phyloP scores from a whole-genome alignment of 1,284 basidiomycete genomes.

The Rhodotorula sp. region DNA sequence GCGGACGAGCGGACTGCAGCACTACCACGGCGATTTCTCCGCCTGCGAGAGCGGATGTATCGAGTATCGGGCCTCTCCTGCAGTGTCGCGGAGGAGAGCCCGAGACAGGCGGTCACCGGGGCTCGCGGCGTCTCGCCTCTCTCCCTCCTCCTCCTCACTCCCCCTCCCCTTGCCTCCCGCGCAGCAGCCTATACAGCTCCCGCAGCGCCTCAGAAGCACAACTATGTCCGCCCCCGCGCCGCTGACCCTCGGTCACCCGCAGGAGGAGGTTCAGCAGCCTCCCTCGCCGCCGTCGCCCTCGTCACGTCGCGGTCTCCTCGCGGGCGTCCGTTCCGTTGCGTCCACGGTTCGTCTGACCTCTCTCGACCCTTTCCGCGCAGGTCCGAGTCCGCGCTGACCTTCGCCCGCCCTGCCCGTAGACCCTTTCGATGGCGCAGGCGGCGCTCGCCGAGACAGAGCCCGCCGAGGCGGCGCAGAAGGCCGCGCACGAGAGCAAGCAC shows the following conservation, averaged over 20 bases:
- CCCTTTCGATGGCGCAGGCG: constrained; percentile 14
- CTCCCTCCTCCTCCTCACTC: constrained; percentile 6
- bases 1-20: constrained; percentile 15
- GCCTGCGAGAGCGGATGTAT: neutral
- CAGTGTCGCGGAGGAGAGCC: too few species aligned
- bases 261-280: constrained; percentile 8
- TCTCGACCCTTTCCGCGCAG: neutral
- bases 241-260: constrained; percentile 9
- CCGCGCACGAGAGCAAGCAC: neutral
- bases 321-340: neutral
- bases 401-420: neutral
- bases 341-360: constrained; percentile 8
- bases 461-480: neutral
- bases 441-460: constrained; percentile 11
- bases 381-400: neutral
- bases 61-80: neutral
- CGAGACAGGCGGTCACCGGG: neutral
- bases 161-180: constrained; percentile 1
- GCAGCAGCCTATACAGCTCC: neutral
- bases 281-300: neutral
- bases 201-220: neutral
- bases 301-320: constrained; percentile 1
- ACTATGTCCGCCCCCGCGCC: constrained; percentile 2
- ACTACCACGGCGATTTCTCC: constrained; percentile 41
- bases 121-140: constrained; percentile 3